Percentiles rank a stretch among this genome's conserved stretches.
These are phyloP conservation scores for Thalassiosira delicatula DNA, from an alignment of 352 stramenopile genomes.

Conservation along the genomic window DNA sequence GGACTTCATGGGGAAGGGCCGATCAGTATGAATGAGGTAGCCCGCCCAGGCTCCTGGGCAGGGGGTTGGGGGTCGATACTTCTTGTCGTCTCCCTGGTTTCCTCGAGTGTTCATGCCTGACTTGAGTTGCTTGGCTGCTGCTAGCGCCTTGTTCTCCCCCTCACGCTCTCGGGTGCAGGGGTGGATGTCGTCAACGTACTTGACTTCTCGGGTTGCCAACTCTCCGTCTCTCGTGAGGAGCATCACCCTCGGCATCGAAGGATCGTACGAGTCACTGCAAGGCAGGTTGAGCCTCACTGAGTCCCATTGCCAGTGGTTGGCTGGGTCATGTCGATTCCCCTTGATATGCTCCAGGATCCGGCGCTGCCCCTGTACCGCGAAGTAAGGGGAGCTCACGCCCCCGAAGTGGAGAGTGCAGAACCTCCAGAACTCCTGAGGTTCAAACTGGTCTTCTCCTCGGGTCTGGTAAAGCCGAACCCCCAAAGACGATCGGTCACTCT, in stretches of 20 bases:
- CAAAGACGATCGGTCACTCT: constrained; percentile 11
- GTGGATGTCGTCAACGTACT: constrained; percentile 1
- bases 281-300: constrained; percentile 24
- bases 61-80: too few species aligned
- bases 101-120: constrained; percentile 46
- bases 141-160: too few species aligned
- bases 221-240: constrained; percentile 35
- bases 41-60: too few species aligned
- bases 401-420: too few species aligned
- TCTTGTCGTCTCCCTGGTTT: too few species aligned
- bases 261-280: background rate
- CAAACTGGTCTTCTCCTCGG: constrained; percentile 10
- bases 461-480: constrained; percentile 40
- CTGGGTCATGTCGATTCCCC: constrained; percentile 7
- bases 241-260: constrained; percentile 40
- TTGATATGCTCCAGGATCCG: constrained; percentile 33
- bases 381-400: constrained; percentile 23
- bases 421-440: constrained; percentile 23
- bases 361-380: constrained; percentile 21
- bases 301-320: constrained; percentile 38
- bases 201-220: constrained; percentile 13
- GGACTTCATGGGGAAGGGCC: constrained; percentile 39
- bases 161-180: background rate
- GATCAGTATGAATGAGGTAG: too few species aligned
- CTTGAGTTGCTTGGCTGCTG: too few species aligned